A percentile compares a stretch with the other conserved stretches of the same genome.
Evolutionary conservation across 176 grass and related monocot species (phyloP).

Genomic region (Hordeum vulgare): DNA sequence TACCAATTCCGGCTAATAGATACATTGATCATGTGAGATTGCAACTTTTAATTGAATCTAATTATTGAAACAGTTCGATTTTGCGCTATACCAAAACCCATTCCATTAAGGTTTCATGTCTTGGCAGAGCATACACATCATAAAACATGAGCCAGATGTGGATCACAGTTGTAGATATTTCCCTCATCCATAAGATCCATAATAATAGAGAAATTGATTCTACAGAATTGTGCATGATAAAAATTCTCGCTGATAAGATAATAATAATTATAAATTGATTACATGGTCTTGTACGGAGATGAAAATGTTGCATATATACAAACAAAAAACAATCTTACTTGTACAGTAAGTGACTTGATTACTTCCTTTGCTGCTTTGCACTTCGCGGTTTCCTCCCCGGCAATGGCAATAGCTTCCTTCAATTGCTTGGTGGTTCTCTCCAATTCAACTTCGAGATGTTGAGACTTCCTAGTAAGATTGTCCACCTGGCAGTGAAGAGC

Average conservation of each 20-base stretch:
- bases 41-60: not conserved
- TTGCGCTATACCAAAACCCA: not conserved
- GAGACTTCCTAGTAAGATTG: slow-evolving; percentile 66
- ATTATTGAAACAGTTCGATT: not conserved
- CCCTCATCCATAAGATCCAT: not conserved
- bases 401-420: slow-evolving; percentile 86
- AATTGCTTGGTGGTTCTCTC: slow-evolving; percentile 83
- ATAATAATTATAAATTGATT: not conserved
- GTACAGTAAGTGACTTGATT: slow-evolving; percentile 88
- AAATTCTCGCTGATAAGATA: not conserved
- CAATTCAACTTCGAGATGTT: slow-evolving; percentile 75
- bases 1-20: not conserved
- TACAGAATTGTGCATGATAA: not conserved
- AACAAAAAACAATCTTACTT: slow-evolving; percentile 41
- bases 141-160: not conserved
- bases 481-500: slow-evolving; percentile 52
- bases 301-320: not conserved
- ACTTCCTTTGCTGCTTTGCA: slow-evolving; percentile 95
- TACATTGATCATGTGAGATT: not conserved
- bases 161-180: not conserved
- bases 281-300: not conserved
- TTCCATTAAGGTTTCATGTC: not conserved
- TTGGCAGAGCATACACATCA: not conserved
- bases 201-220: not conserved
- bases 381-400: slow-evolving; percentile 80